Evolutionary conservation across 2,329 filamentous ascomycete species (phyloP), one percentile per base, ranked within the genome.

Genomic region (Cyclaneusma minus): DNA sequence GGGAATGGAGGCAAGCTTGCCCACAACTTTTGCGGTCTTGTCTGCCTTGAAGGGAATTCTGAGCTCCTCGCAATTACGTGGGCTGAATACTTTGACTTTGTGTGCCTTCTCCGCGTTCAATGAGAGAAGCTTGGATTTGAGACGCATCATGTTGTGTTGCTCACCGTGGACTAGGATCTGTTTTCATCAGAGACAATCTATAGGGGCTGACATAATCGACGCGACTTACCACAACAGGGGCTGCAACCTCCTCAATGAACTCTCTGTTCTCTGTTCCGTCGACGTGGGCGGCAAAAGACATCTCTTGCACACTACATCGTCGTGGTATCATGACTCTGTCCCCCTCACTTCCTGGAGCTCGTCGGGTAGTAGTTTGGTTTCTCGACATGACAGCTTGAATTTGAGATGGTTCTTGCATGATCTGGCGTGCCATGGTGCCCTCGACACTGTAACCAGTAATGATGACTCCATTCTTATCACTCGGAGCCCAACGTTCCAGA

Each of bases 381-480:
- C 78, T 64, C 21, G 75, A 83, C 75, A 93, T 95, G 42, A 95
- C 79, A 0, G 87, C 87, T 32, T 84, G 84, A 31, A 98, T 95
- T 43, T 84, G 76, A 34, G 94, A 85, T 0, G 89, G 89, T 47
- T 95, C 89, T 38, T 87, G 82, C 55, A 95, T 77, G 35, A 98
- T 81, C 42, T 89, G 74, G 51, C 93, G 87, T 3, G 84, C 89
- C 87, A 98, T 95, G 1, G 89, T 98, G 5, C 89, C 89, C 52
- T 98, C 89, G 6, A 98, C 87, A 34, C 84, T 94, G 56, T 98
- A 98, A 47, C 89, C 89, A 0, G 89, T 98, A 51, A 98, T 93
- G 41, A 98, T 80, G 22, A 98, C 83, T n/a, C 87, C 89, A 45
- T 98, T 98, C 50, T 89, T 85, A 35, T 89, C 79, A 52, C 82